A percentile compares a stretch with the other conserved stretches of the same genome.
Evolutionary conservation across 75 land plant genomes (phyloP).

Genomic region (Pinus albicaulis): DNA sequence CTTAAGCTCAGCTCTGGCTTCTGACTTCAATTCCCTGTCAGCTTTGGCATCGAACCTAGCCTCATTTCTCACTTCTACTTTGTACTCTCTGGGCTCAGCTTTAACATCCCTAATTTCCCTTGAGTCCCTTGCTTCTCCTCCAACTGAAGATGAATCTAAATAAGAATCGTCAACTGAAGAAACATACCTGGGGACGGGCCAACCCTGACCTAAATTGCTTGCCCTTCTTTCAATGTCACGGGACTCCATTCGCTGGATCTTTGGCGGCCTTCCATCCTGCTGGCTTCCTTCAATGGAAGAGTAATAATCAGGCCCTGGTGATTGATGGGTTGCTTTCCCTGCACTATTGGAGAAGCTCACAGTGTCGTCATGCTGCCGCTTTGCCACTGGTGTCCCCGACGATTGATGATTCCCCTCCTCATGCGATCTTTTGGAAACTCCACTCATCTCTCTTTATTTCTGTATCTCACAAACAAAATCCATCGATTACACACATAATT

Average conservation of each 20-base stretch:
- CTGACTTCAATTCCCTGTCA: conserved; percentile 23
- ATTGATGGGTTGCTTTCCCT: conserved; percentile 20
- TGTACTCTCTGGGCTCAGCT: conserved; percentile 30
- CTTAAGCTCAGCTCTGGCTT: conserved; percentile 27
- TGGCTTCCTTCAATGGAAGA: conserved; percentile 11
- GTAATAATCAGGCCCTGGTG: conserved; percentile 18
- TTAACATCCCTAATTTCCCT: conserved; percentile 24
- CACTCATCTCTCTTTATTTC: conserved; percentile 20
- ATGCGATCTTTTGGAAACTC: conserved; percentile 25
- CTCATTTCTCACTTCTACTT: conserved; percentile 25
- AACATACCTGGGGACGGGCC: conserved; percentile 10
- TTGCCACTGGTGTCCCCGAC: conserved; percentile 6
- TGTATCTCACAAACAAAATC: neutral
- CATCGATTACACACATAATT: too few relatives aligned
- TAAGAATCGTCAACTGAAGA: conserved; percentile 20
- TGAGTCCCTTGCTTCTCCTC: conserved; percentile 20
- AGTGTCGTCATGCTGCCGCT: conserved; percentile 25
- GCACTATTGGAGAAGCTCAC: neutral
- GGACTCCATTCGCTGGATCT: conserved; percentile 30
- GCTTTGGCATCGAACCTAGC: conserved; percentile 17
- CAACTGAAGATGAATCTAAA: conserved; percentile 8
- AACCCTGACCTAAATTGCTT: conserved; percentile 5
- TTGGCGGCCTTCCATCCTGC: conserved; percentile 25
- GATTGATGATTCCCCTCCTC: conserved; percentile 17
- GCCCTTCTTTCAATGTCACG: conserved; percentile 33